phyloP scores from a whole-genome alignment of 305 asterid species.

The Euphrasia arctica region DNA sequence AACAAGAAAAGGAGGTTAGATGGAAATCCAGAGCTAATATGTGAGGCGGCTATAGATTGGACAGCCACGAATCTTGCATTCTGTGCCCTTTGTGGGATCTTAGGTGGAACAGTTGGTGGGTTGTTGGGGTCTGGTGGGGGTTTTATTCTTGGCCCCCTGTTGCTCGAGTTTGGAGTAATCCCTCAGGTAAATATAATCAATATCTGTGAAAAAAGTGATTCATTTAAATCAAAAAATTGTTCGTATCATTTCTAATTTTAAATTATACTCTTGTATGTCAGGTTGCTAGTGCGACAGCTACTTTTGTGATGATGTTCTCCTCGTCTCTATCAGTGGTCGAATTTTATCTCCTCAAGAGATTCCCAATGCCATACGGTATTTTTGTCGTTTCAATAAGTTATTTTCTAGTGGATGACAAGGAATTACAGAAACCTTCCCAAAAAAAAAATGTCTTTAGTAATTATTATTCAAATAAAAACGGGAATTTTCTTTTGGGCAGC shows the following conservation, averaged over 20 bases:
- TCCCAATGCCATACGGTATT: conserved; percentile 87
- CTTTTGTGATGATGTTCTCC: conserved; percentile 98
- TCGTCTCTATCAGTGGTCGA: conserved; percentile 96
- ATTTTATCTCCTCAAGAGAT: conserved; percentile 89
- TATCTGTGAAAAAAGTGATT: too few relatives aligned
- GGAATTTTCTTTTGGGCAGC: conserved; percentile 43
- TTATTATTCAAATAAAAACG: too few relatives aligned
- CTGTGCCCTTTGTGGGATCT: conserved; percentile 81
- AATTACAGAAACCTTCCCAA: background rate
- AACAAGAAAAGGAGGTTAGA: conserved; percentile 72
- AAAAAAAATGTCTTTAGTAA: background rate
- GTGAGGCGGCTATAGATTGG: conserved; percentile 87
- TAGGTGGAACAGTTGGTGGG: conserved; percentile 97
- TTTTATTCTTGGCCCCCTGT: conserved; percentile 89
- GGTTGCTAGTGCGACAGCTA: conserved; percentile 99
- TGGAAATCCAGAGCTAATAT: conserved; percentile 56
- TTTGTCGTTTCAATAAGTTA: background rate
- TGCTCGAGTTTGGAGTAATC: conserved; percentile 94
- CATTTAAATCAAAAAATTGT: too few relatives aligned
- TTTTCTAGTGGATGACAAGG: background rate
- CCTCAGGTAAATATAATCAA: conserved; percentile 57
- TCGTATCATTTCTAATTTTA: too few relatives aligned
- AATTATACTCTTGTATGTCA: conserved; percentile 20
- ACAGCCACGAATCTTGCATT: conserved; percentile 53
- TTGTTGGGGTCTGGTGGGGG: conserved; percentile 96